Percentiles rank a stretch among this genome's conserved stretches.
Evolutionary conservation across 2,329 filamentous ascomycete species (phyloP).

Genomic region (Aspergillus luchuensis): DNA sequence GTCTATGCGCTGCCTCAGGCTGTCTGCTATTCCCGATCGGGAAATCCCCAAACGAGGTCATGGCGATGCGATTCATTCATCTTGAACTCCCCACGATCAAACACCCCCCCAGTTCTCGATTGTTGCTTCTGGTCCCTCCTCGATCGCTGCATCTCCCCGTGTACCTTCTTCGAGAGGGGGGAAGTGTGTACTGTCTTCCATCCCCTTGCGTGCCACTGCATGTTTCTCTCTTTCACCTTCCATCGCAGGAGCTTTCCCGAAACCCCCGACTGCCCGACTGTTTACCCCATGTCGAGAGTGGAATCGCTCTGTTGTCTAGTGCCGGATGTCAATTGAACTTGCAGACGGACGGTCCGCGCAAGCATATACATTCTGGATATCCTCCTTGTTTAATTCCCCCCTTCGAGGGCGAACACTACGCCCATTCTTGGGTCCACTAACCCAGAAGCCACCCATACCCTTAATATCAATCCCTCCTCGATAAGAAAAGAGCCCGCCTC

Average conservation of each 20-base stretch:
- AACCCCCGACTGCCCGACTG: constrained; percentile 7
- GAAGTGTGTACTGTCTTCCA: neutral
- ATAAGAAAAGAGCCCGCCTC: neutral
- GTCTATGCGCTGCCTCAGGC: constrained; percentile 23
- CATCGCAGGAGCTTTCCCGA: constrained; percentile 20
- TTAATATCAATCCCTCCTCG: neutral
- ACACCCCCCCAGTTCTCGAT: neutral
- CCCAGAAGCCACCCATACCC: constrained; percentile 5
- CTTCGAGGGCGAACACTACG: neutral
- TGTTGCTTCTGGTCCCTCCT: constrained; percentile 2
- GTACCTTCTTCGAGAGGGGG: neutral
- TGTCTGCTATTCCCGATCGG: constrained; percentile 21
- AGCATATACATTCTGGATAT: constrained; percentile 1
- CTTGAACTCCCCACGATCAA: neutral
- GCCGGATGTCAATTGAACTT: constrained; percentile 1
- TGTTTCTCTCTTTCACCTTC: constrained; percentile 27
- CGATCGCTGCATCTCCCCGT: constrained; percentile 7
- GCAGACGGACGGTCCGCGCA: constrained; percentile 1
- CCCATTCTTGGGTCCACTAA: constrained; percentile 3
- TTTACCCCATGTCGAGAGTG: constrained; percentile 12
- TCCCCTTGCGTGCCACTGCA: constrained; percentile 20
- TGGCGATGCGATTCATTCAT: constrained; percentile 8
- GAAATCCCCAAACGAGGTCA: constrained; percentile 30
- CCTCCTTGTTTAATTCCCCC: neutral
- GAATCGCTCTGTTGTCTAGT: neutral